Base-by-base conservation (phyloP, 2,329 filamentous ascomycete species). In the Microdochium bolleyi region DNA sequence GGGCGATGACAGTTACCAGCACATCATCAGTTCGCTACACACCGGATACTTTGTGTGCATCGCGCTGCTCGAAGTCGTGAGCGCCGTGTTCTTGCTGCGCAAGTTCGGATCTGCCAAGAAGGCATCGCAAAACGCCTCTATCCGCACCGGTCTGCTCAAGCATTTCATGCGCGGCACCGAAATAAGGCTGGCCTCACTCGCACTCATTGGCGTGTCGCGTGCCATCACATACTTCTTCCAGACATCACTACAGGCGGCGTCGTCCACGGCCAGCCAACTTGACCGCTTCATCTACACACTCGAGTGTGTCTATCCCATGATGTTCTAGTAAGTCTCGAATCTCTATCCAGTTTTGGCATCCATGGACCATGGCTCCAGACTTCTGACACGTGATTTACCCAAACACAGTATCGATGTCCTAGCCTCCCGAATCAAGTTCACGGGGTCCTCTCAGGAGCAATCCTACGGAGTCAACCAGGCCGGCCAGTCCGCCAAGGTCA, bases 211-310 rank as follows among this genome's bases (percentile, higher is more conserved):
- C 3, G 58, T 69, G 2, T 67, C 67, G 49, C 60, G 71, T n/a
- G 68, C 71, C 3, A 58, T 72, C 14, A 73, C 71, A 1, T 73
- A 73, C 38, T 70, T 68, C 0, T 73, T 71, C 49, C 70, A 73
- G 41, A 61, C 58, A 2, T 58, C 63, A 0, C 61, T 67, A 1
- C 70, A 73, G 50, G 66, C 63, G 21, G 71, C 71, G 0, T 69
- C 67, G 0, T 62, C 65, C 24, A 52, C 64, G 0, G 67, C 70
- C 0, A 64, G 67, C 4, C 69, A 74, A 49, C 50, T 73, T 0
- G 71, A 73, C 49, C 65, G 71, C 1, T 73, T 73, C 48, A 67
- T 67, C 1, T 73, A 73, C 48, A 67, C 69, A 1, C 53, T 73
- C 46, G 71, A 73, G 50, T 73, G 71, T 52, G 54, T 72, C 9